These are phyloP conservation scores for Exophiala aquamarina DNA, from an alignment of 2,329 filamentous ascomycete genomes.

Conservation along the genomic window DNA sequence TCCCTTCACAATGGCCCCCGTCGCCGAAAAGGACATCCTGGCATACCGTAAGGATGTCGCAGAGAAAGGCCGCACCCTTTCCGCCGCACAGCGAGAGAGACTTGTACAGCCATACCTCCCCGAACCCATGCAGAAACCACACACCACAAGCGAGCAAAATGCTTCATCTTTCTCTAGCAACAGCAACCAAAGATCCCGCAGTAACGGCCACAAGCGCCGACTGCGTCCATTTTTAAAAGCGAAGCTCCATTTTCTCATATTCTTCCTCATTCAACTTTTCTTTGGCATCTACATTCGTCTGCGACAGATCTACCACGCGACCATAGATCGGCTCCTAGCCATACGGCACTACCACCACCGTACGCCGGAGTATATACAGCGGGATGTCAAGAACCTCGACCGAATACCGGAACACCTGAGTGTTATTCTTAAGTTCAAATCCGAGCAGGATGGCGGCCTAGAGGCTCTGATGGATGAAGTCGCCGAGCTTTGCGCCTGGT, in stretches of 20 bases:
- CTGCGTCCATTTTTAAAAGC: conserved; percentile 46
- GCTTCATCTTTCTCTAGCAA: conserved; percentile 8
- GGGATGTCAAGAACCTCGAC: conserved; percentile 74
- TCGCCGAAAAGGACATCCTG: conserved; percentile 28
- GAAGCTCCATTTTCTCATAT: conserved; percentile 45
- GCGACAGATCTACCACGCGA: conserved; percentile 74
- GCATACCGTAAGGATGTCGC: conserved; percentile 41
- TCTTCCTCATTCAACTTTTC: conserved; percentile 62
- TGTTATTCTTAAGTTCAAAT: conserved; percentile 74
- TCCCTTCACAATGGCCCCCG: conserved; percentile 19
- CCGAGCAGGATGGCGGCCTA: conserved; percentile 70
- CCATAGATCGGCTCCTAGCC: conserved; percentile 74
- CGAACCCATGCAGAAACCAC: conserved; percentile 31
- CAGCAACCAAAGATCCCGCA: conserved; percentile 24
- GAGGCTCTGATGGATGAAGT: conserved; percentile 86
- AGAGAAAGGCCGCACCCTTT: conserved; percentile 42
- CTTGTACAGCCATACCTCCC: conserved; percentile 56
- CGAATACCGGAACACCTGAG: conserved; percentile 83
- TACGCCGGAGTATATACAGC: conserved; percentile 86
- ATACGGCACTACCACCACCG: conserved; percentile 94
- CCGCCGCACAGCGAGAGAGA: conserved; percentile 49
- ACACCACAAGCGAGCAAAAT: not conserved
- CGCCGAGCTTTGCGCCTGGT: conserved; percentile 91
- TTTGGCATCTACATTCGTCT: conserved; percentile 87
- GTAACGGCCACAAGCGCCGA: conserved; percentile 31